Percentiles rank a stretch among this genome's conserved stretches.
phyloP scores from a whole-genome alignment of 306 rosid species.

The Myrica gale region DNA sequence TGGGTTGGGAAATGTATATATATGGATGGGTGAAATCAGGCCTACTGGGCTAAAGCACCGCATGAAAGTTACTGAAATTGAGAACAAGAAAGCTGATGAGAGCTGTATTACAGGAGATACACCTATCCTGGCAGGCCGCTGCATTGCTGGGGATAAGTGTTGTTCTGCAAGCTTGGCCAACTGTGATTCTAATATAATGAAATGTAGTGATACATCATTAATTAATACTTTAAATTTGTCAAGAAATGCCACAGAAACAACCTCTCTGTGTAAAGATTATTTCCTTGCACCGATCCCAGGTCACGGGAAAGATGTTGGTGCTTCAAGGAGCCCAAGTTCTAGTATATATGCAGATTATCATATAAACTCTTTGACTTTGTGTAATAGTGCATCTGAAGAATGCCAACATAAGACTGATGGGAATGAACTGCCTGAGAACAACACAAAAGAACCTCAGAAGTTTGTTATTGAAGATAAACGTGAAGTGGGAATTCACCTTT shows the following conservation, averaged over 20 bases:
- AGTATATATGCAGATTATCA: slow-evolving; percentile 44
- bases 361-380: slow-evolving; percentile 34
- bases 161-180: slow-evolving; percentile 30
- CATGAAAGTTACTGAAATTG: slow-evolving; percentile 32
- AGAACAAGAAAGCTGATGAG: slow-evolving; percentile 32
- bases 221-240: slow-evolving; percentile 29
- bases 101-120: slow-evolving; percentile 18
- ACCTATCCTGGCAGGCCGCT: slow-evolving; percentile 19
- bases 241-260: slow-evolving; percentile 26
- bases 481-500: slow-evolving; percentile 32
- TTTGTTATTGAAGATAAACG: slow-evolving; percentile 31
- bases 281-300: slow-evolving; percentile 39
- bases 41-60: slow-evolving; percentile 27
- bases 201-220: slow-evolving; percentile 22
- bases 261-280: slow-evolving; percentile 54
- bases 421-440: slow-evolving; percentile 40
- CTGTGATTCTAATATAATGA: slow-evolving; percentile 23
- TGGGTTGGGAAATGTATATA: slow-evolving; percentile 41
- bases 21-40: slow-evolving; percentile 44
- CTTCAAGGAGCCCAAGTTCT: slow-evolving; percentile 34
- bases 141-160: slow-evolving; percentile 33
- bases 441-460: slow-evolving; percentile 34
- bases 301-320: slow-evolving; percentile 27
- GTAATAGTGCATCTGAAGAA: slow-evolving; percentile 29
- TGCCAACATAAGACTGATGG: slow-evolving; percentile 34